Conservation (phyloP, 306 rosid genomes). For the Hippophae tibetana region DNA sequence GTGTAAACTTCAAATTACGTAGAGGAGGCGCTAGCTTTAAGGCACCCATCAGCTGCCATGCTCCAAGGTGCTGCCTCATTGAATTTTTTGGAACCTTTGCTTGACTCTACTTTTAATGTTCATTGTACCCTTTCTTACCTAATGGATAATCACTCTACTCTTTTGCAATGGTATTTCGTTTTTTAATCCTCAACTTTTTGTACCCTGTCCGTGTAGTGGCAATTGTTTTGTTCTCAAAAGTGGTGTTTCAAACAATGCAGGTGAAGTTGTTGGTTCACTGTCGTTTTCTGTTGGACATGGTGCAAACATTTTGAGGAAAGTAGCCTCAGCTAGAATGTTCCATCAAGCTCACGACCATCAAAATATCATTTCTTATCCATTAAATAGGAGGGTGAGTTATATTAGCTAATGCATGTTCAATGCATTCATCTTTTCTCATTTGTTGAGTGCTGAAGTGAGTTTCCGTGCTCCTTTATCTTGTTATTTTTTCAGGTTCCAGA, state of each 20-base stretch:
- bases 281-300: constrained; percentile 80
- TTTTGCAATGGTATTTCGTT: too few relatives aligned
- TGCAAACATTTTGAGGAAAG: constrained; percentile 54
- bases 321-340: constrained; percentile 66
- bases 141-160: too few relatives aligned
- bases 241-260: constrained; percentile 29
- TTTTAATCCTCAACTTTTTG: too few relatives aligned
- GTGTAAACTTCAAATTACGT: too few relatives aligned
- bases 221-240: constrained; percentile 7
- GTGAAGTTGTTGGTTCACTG: constrained; percentile 87
- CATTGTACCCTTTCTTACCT: too few relatives aligned
- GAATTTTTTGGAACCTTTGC: too few relatives aligned
- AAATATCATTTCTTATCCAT: constrained; percentile 43
- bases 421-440: neutral
- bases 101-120: too few relatives aligned
- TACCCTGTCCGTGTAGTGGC: too few relatives aligned
- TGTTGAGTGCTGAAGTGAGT: constrained; percentile 8
- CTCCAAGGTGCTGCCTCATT: too few relatives aligned
- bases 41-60: too few relatives aligned
- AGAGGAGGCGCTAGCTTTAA: too few relatives aligned
- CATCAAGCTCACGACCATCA: constrained; percentile 47
- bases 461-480: constrained; percentile 13
- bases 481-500: constrained; percentile 37
- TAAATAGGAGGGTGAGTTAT: constrained; percentile 54
- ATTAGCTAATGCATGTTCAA: constrained; percentile 13